phyloP scores from a whole-genome alignment of 1,139 yeast species.

The Suhomyces taliae region DNA sequence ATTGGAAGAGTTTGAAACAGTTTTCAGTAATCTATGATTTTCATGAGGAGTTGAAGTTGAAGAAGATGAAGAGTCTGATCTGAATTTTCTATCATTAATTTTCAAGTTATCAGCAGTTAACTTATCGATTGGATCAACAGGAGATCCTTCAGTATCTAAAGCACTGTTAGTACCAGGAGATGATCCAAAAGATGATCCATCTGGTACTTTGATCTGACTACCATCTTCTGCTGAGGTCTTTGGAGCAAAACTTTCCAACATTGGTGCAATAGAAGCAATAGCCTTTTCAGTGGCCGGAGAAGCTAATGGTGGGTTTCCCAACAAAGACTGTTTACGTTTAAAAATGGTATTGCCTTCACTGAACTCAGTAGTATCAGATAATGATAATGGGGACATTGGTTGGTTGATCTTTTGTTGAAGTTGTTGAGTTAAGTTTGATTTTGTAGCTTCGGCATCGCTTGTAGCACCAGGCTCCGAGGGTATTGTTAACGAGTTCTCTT shows the following conservation, averaged over 20 bases:
- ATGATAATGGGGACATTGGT: constrained; percentile 37
- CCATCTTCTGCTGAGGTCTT: constrained; percentile 64
- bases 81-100: constrained; percentile 13
- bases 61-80: constrained; percentile 4
- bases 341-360: background rate
- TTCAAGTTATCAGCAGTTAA: constrained; percentile 23
- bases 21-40: constrained; percentile 29
- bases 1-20: constrained; percentile 40
- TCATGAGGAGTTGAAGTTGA: constrained; percentile 9
- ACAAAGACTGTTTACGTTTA: constrained; percentile 1
- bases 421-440: constrained; percentile 2
- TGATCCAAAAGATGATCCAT: background rate
- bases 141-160: background rate
- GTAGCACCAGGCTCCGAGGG: background rate
- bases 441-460: background rate
- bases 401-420: constrained; percentile 20
- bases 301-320: constrained; percentile 14
- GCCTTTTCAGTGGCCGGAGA: constrained; percentile 52
- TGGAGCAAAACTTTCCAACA: constrained; percentile 68
- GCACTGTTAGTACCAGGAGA: background rate
- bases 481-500: background rate
- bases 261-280: constrained; percentile 77
- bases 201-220: constrained; percentile 8
- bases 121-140: constrained; percentile 6
- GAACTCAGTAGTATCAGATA: constrained; percentile 18